Percentiles rank a stretch among this genome's conserved stretches.
Evolutionary conservation across 2,329 filamentous ascomycete species (phyloP).

Genomic region (Phaeosphaeria sp.): DNA sequence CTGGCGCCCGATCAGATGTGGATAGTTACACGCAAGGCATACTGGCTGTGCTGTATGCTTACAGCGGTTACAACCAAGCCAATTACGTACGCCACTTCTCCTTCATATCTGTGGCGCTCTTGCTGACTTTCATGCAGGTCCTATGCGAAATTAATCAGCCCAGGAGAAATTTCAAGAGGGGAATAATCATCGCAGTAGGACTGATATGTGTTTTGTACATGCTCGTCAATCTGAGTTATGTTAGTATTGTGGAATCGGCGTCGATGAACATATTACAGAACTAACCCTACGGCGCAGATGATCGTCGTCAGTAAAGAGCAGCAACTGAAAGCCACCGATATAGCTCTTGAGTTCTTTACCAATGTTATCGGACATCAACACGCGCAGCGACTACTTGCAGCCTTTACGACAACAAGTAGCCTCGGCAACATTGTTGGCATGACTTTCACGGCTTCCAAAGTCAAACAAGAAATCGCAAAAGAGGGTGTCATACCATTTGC

Average conservation of each 20-base stretch:
- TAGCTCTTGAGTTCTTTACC: slow-evolving; percentile 20
- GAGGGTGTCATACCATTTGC: slow-evolving; percentile 24
- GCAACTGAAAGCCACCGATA: slow-evolving; percentile 10
- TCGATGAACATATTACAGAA: neutral
- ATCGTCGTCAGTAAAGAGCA: slow-evolving; percentile 35
- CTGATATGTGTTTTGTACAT: slow-evolving; percentile 46
- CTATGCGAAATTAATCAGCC: slow-evolving; percentile 27
- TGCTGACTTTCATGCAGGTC: slow-evolving; percentile 5
- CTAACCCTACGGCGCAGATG: slow-evolving; percentile 10
- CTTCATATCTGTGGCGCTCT: neutral
- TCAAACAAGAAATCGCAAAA: slow-evolving; percentile 64
- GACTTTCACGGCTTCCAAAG: slow-evolving; percentile 62
- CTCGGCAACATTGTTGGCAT: slow-evolving; percentile 65
- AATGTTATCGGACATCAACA: slow-evolving; percentile 35
- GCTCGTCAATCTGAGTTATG: slow-evolving; percentile 27
- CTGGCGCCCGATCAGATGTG: slow-evolving; percentile 15
- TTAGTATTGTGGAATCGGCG: neutral
- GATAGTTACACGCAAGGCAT: slow-evolving; percentile 35
- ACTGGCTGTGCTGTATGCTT: slow-evolving; percentile 53
- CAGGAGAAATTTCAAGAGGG: slow-evolving; percentile 17
- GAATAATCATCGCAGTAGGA: slow-evolving; percentile 13
- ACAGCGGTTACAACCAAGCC: slow-evolving; percentile 54
- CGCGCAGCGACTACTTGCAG: slow-evolving; percentile 55
- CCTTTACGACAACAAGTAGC: slow-evolving; percentile 61
- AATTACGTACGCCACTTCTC: slow-evolving; percentile 3